Base-by-base conservation (phyloP, 1,284 basidiomycete genomes). In the Cutaneotrichosporon mucoides region DNA sequence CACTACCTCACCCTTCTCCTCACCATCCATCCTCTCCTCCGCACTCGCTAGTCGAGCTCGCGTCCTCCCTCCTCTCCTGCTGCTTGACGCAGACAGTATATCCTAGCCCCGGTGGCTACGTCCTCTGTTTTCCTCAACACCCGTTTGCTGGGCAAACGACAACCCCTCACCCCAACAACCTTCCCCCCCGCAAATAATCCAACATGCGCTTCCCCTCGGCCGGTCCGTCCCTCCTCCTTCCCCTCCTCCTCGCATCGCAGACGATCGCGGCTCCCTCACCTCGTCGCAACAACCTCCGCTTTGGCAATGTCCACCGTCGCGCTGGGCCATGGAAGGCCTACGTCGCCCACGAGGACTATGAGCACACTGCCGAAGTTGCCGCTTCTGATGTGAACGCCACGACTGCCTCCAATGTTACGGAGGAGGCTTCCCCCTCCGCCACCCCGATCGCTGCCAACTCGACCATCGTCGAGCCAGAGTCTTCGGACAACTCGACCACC, bases 201-300 rank as follows among this genome's bases (percentile, higher is more conserved):
- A 59, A 37, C 42, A 65, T 65, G 63, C 63, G 63, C 33, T 53
- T 65, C 40, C 50, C 63, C 33, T 40, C 60, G 57, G 60, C 63
- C 47, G 60, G 60, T 45, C 55, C 67, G 36, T 64, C 68, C 34
- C 57, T 68, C 13, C 58, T 73, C 46, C 65, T 75, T 51, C 65
- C 69, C 33, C 70, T 68, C 36, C 63, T 73, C 47, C 66, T 73
- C 13, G 73, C 67, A 5, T 61, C 65, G 2, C 53, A 66, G 15
- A 59, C 68, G 16, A 48, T 69, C 16, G 73, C 73, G 6, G 58
- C 68, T 2, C 70, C 72, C 6, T 64, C 61, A 16, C 60, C 56
- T n/a, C 63, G 64, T 38, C 60, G 68, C 56, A 40, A 40, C 33
- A 53, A 61, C 36, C 34, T 59, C 12, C 53, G 61, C 34, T 69